Base-by-base conservation (phyloP, 164 flowering plant species). In the Platanus orientalis region DNA sequence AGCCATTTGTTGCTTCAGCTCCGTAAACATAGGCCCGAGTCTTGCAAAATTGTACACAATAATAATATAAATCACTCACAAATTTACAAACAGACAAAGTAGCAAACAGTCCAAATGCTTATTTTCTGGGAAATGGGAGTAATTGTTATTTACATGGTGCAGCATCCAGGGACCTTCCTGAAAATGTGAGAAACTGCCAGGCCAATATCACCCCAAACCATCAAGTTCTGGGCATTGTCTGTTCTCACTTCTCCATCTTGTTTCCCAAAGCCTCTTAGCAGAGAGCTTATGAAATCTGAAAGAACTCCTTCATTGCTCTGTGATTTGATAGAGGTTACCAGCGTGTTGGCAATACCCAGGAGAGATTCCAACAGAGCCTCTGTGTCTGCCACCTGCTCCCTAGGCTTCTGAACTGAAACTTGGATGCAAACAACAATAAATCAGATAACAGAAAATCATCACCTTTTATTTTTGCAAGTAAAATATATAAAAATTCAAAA, bases 351-450 rank as follows among this genome's bases (percentile, higher is more conserved):
- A 28, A 94, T 80, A 64, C 82, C 95, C 55, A 87, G 69, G n/a
- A n/a, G n/a, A n/a, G n/a, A n/a, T n/a, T n/a, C n/a, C n/a, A n/a
- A n/a, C 17, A 94, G 74, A 7, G 95, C 89, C 69, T 91, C 93
- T n/a, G 97, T 96, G 78, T 94, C 98, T 16, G 93, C 94, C 48
- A 94, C 90, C 71, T 94, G 98, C 51, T 94, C 98, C 61, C 96
- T 80, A 7, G 98, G 97, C 64, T 84, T 87, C 66, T 78, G 80
- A 63, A 94, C 98, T 91, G 81, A 63, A 75, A 63, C 19, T 59
- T 57, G 25, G 52, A 58, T 36, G 11, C 25, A 3, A 12, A 36
- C 21, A 34, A 16, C 28, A 23, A 32, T 11, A 29, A 30, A 39
- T 45, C 4, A 16, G 16, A 45, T 0, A 45, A 19, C 7, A 19